Conservation (phyloP, 23 red algal genomes). For the Cyanidium caldarium region DNA sequence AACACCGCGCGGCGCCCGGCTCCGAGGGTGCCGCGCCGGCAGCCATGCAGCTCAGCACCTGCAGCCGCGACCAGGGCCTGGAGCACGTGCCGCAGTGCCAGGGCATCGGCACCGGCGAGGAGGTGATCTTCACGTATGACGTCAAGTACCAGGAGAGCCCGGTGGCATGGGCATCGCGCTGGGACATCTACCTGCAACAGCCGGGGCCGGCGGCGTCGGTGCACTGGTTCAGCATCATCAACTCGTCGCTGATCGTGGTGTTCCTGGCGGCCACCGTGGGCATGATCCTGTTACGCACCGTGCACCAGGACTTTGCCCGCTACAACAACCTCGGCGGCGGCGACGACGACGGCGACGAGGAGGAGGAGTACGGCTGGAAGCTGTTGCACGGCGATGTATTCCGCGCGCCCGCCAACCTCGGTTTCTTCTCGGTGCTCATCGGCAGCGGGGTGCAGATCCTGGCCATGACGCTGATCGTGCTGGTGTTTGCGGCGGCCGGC, state of each 20-base stretch:
- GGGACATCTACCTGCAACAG: conserved; percentile 63
- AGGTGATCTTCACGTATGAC: conserved; percentile 58
- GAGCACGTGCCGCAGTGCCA: not conserved
- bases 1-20: conserved; percentile 6
- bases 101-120: not conserved
- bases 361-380: conserved; percentile 80
- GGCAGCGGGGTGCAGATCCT: conserved; percentile 79
- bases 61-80: not conserved
- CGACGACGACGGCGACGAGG: conserved; percentile 63
- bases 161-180: conserved; percentile 78
- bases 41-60: not conserved
- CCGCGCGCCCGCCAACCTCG: conserved; percentile 33
- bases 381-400: conserved; percentile 87
- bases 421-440: conserved; percentile 40
- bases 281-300: conserved; percentile 79
- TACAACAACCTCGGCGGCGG: conserved; percentile 34
- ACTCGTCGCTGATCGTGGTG: conserved; percentile 75
- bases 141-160: conserved; percentile 54
- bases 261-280: conserved; percentile 69
- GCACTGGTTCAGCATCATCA: conserved; percentile 86
- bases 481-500: conserved; percentile 55
- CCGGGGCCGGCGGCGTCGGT: conserved; percentile 28
- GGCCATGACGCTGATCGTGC: conserved; percentile 38
- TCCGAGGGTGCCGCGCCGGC: not conserved
- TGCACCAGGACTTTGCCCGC: conserved; percentile 76